A percentile compares a stretch with the other conserved stretches of the same genome.
Evolutionary conservation across 202 grass and related monocot genomes (phyloP).

Genomic region (Panicum virgatum): DNA sequence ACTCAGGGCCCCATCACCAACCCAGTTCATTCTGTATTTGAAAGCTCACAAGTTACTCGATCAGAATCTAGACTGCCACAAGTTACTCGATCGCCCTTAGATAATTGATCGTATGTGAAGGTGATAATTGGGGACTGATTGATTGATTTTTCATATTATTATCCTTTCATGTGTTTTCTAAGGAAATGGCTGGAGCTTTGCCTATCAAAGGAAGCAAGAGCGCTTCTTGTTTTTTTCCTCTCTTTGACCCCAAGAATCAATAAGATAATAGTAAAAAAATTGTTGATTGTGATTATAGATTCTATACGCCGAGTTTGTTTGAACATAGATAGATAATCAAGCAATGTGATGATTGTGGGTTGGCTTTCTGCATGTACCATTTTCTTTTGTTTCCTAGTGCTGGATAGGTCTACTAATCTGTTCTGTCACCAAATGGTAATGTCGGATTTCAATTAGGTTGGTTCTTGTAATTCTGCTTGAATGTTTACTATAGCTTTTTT

Average conservation of each 20-base stretch:
- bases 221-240: neutral
- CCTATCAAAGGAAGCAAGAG: neutral
- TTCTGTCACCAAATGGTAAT: neutral
- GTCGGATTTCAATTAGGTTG: neutral
- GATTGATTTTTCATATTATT: no score
- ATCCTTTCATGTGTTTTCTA: no score
- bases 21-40: neutral
- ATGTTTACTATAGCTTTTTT: neutral
- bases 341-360: neutral
- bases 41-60: neutral
- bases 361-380: neutral
- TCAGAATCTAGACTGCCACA: neutral
- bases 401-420: slow-evolving; percentile 1
- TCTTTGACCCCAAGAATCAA: neutral
- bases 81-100: neutral
- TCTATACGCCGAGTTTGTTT: neutral
- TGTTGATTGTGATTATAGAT: neutral
- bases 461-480: neutral
- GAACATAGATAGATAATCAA: neutral
- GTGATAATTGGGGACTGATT: neutral
- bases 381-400: neutral
- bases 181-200: neutral
- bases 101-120: neutral
- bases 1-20: neutral
- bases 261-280: neutral